Percentiles rank a stretch among this genome's conserved stretches.
Conservation (phyloP, 805 yeast genomes). For the Candida parachauliodes region DNA sequence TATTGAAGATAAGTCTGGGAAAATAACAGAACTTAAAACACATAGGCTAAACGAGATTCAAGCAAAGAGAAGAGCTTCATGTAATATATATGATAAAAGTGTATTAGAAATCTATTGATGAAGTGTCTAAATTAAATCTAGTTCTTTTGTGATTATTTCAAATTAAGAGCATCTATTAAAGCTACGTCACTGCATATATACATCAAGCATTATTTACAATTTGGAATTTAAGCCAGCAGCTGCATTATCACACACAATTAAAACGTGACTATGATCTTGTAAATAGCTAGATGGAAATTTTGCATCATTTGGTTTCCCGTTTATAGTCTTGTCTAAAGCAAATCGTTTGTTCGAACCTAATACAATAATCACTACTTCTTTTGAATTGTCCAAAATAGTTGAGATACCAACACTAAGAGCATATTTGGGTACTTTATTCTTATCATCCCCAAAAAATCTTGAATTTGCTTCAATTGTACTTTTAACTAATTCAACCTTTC, state of each 20-base stretch:
- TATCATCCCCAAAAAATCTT: slow-evolving; percentile 47
- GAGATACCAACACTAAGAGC: slow-evolving; percentile 58
- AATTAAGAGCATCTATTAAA: too few relatives aligned
- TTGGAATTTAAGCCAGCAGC: slow-evolving; percentile 40
- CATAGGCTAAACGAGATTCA: too few relatives aligned
- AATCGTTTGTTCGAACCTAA: slow-evolving; percentile 45
- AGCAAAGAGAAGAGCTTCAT: too few relatives aligned
- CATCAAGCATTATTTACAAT: slow-evolving; percentile 27
- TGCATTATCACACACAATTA: slow-evolving; percentile 45
- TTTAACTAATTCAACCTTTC: slow-evolving; percentile 45
- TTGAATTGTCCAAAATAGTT: slow-evolving; percentile 52
- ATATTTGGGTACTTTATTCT: slow-evolving; percentile 44
- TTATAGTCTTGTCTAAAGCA: slow-evolving; percentile 46
- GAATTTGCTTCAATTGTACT: slow-evolving; percentile 52
- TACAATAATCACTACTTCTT: slow-evolving; percentile 50
- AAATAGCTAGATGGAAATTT: slow-evolving; percentile 49
- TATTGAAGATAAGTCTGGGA: too few relatives aligned
- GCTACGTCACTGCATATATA: too few relatives aligned
- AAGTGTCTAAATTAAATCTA: too few relatives aligned
- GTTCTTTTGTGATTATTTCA: too few relatives aligned
- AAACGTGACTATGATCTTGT: slow-evolving; percentile 43
- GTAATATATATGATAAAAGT: too few relatives aligned
- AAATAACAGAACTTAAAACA: too few relatives aligned
- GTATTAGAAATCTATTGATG: too few relatives aligned
- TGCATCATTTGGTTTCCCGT: slow-evolving; percentile 34